Percentiles rank a stretch among this genome's conserved stretches.
These are phyloP conservation scores for Orbilia brochopaga DNA, from an alignment of 2,329 filamentous ascomycete genomes.

Conservation along the genomic window DNA sequence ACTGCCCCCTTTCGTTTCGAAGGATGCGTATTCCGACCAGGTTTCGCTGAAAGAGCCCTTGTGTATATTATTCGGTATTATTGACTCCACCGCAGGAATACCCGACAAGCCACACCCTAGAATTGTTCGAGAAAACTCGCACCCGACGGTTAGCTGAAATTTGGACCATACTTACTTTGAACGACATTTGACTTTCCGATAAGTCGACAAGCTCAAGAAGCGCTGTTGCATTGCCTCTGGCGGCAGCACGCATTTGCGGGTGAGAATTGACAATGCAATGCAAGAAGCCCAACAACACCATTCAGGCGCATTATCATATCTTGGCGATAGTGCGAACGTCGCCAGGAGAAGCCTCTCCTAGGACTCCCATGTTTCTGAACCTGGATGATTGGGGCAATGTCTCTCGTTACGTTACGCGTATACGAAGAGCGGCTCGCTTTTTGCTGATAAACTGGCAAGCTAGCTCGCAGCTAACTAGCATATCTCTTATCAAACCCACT, in stretches of 20 bases:
- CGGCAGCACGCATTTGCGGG: neutral
- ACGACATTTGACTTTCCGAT: neutral
- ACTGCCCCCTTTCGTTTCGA: too few species aligned
- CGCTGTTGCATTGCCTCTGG: neutral
- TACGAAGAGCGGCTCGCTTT: too few species aligned
- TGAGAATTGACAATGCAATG: neutral
- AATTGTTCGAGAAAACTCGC: neutral
- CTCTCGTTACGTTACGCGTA: too few species aligned
- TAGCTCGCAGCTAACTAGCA: too few species aligned
- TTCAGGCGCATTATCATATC: too few species aligned
- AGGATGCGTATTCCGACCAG: too few species aligned
- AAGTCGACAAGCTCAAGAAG: neutral
- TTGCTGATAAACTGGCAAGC: too few species aligned
- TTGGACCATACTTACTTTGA: neutral
- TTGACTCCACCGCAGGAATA: neutral
- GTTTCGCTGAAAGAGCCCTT: too few species aligned
- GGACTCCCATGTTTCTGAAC: neutral
- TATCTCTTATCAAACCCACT: neutral
- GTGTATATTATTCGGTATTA: neutral
- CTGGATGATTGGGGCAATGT: too few species aligned
- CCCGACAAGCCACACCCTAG: neutral
- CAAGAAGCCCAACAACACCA: neutral
- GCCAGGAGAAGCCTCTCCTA: conserved; percentile 7
- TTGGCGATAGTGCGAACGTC: neutral
- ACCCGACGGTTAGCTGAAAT: neutral